phyloP scores from a whole-genome alignment of 1,284 basidiomycete species.

The Ceratobasidium sp. region DNA sequence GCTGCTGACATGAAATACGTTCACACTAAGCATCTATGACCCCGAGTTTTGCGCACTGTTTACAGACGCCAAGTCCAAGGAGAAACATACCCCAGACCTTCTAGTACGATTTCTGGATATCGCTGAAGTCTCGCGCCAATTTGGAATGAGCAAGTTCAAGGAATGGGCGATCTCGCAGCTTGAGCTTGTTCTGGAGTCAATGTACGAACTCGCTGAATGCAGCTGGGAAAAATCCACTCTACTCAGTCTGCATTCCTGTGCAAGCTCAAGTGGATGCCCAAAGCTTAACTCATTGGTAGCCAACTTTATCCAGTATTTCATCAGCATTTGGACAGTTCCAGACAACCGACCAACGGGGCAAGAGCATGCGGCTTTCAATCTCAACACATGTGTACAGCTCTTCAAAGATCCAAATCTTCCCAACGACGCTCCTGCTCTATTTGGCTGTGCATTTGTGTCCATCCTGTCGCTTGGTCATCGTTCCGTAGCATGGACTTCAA shows the following conservation, averaged over 20 bases:
- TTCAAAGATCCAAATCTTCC: neutral
- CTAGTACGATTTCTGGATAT: constrained; percentile 7
- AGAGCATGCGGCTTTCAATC: neutral
- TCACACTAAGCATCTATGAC: neutral
- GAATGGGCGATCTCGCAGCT: neutral
- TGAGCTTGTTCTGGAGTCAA: constrained; percentile 5
- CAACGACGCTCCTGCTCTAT: neutral
- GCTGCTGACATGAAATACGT: neutral
- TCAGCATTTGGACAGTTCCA: neutral
- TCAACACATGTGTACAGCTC: neutral
- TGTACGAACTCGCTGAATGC: neutral
- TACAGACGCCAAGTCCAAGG: neutral
- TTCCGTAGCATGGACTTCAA: neutral
- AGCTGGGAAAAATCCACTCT: neutral
- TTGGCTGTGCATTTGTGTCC: neutral
- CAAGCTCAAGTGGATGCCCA: too few relatives aligned
- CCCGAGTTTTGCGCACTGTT: neutral
- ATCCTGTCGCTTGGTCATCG: neutral
- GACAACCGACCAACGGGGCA: too few relatives aligned
- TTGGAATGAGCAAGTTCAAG: neutral
- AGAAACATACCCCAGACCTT: neutral
- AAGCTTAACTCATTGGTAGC: too few relatives aligned
- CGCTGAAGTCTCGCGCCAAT: neutral
- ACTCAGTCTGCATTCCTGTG: neutral
- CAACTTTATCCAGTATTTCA: neutral